Evolutionary conservation across 495 filamentous ascomycete species (phyloP).

Genomic region (Lineolata rhizophorae): DNA sequence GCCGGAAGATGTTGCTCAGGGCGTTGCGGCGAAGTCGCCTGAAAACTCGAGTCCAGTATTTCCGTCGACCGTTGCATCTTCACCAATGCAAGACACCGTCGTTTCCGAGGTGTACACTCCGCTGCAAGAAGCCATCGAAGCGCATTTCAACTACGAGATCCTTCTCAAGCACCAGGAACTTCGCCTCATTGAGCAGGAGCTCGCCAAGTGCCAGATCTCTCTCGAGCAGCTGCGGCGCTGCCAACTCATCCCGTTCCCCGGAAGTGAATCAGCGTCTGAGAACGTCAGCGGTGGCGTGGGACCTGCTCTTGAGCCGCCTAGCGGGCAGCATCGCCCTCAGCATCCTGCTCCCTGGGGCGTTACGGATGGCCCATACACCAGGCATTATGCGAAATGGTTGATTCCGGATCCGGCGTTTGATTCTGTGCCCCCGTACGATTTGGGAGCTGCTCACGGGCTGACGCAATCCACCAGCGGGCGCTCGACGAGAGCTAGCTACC

Average conservation of each 20-base stretch:
- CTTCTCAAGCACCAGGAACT: constrained; percentile 86
- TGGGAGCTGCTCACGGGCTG: too few species aligned
- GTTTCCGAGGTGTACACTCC: constrained; percentile 7
- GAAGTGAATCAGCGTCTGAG: constrained; percentile 24
- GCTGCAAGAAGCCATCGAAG: constrained; percentile 52
- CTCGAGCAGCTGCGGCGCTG: constrained; percentile 87
- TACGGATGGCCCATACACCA: constrained; percentile 71
- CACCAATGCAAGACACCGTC: constrained; percentile 1
- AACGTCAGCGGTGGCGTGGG: constrained; percentile 53
- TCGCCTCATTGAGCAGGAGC: constrained; percentile 82
- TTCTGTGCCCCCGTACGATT: too few species aligned
- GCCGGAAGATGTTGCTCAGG: constrained; percentile 5
- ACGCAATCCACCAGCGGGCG: too few species aligned
- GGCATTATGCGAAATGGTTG: constrained; percentile 88
- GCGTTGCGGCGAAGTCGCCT: not conserved
- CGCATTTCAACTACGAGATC: constrained; percentile 79
- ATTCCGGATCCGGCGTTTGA: constrained; percentile 78
- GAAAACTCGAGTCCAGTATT: not conserved
- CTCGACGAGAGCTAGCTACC: too few species aligned
- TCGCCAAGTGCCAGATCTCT: constrained; percentile 88
- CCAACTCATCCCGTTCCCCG: constrained; percentile 71
- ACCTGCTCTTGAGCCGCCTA: constrained; percentile 33
- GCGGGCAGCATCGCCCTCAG: constrained; percentile 35
- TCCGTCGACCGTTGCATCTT: not conserved
- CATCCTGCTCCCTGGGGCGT: constrained; percentile 72